Evolutionary conservation across 140 eudicot genomes (phyloP).

Genomic region (Oenanthe javanica): DNA sequence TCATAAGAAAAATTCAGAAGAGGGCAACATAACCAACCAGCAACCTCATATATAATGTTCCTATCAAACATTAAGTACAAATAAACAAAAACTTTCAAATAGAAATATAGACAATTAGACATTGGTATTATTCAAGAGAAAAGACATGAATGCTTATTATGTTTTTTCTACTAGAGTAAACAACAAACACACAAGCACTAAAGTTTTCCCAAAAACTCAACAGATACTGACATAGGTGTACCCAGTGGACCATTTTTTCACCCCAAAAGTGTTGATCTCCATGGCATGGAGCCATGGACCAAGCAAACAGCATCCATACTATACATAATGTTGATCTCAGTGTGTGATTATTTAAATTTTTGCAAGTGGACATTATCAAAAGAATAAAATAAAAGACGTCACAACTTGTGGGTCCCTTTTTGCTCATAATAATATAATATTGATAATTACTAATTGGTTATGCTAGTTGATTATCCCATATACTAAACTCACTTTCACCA

Average conservation of each 20-base stretch:
- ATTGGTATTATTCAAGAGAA: background rate
- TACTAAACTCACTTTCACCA: no score
- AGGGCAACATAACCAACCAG: background rate
- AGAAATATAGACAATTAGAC: no score
- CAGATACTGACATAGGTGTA: background rate
- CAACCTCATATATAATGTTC: background rate
- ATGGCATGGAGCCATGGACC: background rate
- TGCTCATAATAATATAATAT: no score
- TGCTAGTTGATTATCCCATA: no score
- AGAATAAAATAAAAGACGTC: background rate
- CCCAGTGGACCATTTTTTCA: background rate
- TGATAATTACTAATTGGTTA: no score
- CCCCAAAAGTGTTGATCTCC: background rate
- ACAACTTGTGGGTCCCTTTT: background rate
- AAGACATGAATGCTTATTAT: background rate
- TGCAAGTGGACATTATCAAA: no score
- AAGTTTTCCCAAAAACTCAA: background rate
- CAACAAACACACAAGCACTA: background rate
- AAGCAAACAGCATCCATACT: background rate
- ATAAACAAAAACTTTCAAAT: no score
- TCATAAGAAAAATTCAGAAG: background rate
- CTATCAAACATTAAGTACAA: background rate
- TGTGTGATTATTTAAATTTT: no score
- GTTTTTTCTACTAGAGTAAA: no score
- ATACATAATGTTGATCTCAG: no score